A percentile compares a stretch with the other conserved stretches of the same genome.
Conservation (phyloP, 2,329 filamentous ascomycete genomes). For the Bipolaris zeicola region DNA sequence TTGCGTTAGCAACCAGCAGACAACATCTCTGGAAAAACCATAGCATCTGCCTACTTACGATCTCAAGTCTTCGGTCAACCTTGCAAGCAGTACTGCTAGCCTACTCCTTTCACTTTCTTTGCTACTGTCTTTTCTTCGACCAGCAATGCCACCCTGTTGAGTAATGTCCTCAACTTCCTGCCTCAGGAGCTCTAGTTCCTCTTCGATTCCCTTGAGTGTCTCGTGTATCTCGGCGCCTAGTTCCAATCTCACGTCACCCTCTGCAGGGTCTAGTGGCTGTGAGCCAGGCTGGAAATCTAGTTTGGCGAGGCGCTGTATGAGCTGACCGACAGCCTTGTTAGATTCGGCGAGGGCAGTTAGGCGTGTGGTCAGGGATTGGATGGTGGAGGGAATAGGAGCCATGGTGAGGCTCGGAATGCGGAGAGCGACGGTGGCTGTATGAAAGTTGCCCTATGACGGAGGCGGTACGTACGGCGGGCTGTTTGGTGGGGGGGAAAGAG, state of each 20-base stretch:
- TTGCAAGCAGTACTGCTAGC: conserved; percentile 68
- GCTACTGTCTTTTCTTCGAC: conserved; percentile 55
- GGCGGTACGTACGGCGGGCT: conserved; percentile 31
- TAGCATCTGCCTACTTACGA: conserved; percentile 57
- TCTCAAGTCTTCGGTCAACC: conserved; percentile 72
- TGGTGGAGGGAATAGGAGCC: conserved; percentile 44
- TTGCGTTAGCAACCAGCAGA: conserved; percentile 2
- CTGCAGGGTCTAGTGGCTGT: conserved; percentile 59
- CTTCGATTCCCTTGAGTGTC: conserved; percentile 75
- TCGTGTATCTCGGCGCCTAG: conserved; percentile 81
- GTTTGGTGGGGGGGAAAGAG: conserved; percentile 20
- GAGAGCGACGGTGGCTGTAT: conserved; percentile 35
- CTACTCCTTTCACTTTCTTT: conserved; percentile 68
- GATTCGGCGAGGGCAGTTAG: conserved; percentile 60
- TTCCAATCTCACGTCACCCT: conserved; percentile 71
- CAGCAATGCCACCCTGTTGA: conserved; percentile 44
- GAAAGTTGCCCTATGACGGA: conserved; percentile 38
- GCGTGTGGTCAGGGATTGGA: conserved; percentile 53
- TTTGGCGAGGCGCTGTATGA: conserved; percentile 63
- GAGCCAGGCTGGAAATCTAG: conserved; percentile 67
- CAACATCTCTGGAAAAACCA: not conserved
- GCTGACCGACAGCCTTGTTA: conserved; percentile 59
- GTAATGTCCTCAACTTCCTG: conserved; percentile 78
- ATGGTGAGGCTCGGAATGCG: conserved; percentile 34
- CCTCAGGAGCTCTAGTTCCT: conserved; percentile 78